phyloP scores from a whole-genome alignment of 805 yeast genomes.

The Millerozyma miso region DNA sequence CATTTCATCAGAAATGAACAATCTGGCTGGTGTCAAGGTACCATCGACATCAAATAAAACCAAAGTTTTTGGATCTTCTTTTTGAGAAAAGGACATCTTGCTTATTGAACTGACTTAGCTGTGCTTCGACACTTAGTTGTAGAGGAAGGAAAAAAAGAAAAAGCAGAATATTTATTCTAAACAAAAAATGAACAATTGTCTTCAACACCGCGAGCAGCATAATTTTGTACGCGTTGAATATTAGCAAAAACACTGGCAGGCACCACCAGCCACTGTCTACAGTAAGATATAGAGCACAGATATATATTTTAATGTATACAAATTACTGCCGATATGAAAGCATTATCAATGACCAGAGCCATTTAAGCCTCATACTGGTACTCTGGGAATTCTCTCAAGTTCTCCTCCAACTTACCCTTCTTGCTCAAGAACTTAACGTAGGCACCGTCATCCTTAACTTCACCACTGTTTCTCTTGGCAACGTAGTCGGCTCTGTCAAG shows the following conservation, averaged over 20 bases:
- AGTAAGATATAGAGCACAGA: neutral
- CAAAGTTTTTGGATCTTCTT: constrained; percentile 79
- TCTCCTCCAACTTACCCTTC: constrained; percentile 91
- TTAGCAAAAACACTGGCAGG: too few species aligned
- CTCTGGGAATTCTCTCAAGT: constrained; percentile 93
- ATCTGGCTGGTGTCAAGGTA: constrained; percentile 96
- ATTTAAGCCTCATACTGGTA: constrained; percentile 52
- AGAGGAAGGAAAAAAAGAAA: constrained; percentile 1
- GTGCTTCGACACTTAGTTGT: constrained; percentile 1
- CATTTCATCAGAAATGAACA: constrained; percentile 73
- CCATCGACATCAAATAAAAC: constrained; percentile 98
- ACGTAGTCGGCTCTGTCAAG: constrained; percentile 97
- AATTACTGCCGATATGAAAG: neutral
- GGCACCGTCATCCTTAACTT: constrained; percentile 99
- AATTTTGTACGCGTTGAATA: constrained; percentile 2
- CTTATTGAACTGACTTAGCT: neutral
- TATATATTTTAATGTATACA: constrained; percentile 1
- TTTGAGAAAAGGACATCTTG: constrained; percentile 59
- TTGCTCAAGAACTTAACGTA: constrained; percentile 96
- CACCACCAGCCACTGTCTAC: too few species aligned
- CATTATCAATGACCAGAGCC: neutral
- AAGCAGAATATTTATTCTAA: neutral
- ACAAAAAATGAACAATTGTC: neutral
- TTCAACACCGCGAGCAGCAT: neutral
- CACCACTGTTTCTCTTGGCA: constrained; percentile 92